Evolutionary conservation across 345 rosid genomes (phyloP).

Genomic region (Brassica napus): DNA sequence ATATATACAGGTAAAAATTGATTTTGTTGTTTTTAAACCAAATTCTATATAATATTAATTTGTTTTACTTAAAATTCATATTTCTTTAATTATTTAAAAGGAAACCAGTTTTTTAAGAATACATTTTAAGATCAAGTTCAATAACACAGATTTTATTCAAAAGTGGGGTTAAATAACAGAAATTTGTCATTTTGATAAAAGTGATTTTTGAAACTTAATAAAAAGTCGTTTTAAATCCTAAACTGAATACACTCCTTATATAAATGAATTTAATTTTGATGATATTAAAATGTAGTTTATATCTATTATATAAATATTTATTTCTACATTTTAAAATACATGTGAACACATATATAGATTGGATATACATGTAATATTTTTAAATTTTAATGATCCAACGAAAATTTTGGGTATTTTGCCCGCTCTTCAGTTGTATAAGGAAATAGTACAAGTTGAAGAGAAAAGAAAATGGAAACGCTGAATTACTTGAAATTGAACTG

Average conservation of each 20-base stretch:
- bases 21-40: no score
- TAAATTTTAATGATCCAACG: background rate
- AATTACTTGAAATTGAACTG: conserved; percentile 4
- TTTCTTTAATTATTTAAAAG: no score
- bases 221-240: background rate
- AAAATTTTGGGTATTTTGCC: background rate
- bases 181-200: no score
- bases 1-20: background rate
- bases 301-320: background rate
- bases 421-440: background rate
- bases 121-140: background rate
- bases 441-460: background rate
- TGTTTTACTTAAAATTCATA: no score
- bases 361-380: background rate
- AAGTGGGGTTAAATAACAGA: background rate
- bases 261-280: background rate
- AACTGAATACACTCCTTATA: background rate
- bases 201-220: background rate
- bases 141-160: background rate
- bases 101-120: no score
- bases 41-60: no score
- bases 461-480: background rate
- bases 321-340: background rate
- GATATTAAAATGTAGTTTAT: background rate
- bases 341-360: background rate